phyloP scores from a whole-genome alignment of 257 asterid genomes.

The Salvia rosmarinus region DNA sequence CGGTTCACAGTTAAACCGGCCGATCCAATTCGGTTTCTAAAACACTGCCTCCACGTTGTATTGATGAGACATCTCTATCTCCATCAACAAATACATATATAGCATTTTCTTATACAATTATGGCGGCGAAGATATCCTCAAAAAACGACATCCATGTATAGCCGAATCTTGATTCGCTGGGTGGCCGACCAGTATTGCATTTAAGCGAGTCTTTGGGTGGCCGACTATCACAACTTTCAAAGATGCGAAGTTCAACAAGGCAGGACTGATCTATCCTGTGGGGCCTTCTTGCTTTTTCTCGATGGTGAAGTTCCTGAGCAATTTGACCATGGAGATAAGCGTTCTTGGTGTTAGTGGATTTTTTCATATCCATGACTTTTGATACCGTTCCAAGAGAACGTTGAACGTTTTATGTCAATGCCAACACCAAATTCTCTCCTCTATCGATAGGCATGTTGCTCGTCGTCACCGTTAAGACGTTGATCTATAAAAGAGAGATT shows the following conservation, averaged over 20 bases:
- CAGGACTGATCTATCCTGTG: constrained; percentile 40
- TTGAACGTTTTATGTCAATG: constrained; percentile 40
- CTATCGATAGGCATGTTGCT: constrained; percentile 39
- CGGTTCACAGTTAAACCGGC: too few species aligned
- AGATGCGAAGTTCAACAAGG: constrained; percentile 36
- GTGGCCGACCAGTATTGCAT: constrained; percentile 48
- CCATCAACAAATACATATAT: constrained; percentile 45
- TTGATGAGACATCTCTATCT: too few species aligned
- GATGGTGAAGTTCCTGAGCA: constrained; percentile 43
- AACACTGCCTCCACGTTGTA: too few species aligned
- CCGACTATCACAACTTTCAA: constrained; percentile 34
- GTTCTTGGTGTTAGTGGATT: constrained; percentile 60
- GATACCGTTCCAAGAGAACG: constrained; percentile 55
- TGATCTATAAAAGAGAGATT: too few species aligned
- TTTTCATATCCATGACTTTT: constrained; percentile 58
- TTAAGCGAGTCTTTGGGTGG: constrained; percentile 42
- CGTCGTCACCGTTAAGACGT: too few species aligned
- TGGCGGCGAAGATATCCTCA: constrained; percentile 37
- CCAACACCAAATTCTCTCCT: constrained; percentile 43
- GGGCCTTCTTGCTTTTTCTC: constrained; percentile 35
- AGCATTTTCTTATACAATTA: constrained; percentile 35
- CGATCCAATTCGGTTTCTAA: too few species aligned
- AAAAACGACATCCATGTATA: constrained; percentile 41
- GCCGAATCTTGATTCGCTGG: constrained; percentile 43
- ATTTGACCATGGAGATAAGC: constrained; percentile 56